A percentile compares a stretch with the other conserved stretches of the same genome.
These are phyloP conservation scores for Lachnellula subtilissima DNA, from an alignment of 2,329 filamentous ascomycete genomes.

Conservation along the genomic window DNA sequence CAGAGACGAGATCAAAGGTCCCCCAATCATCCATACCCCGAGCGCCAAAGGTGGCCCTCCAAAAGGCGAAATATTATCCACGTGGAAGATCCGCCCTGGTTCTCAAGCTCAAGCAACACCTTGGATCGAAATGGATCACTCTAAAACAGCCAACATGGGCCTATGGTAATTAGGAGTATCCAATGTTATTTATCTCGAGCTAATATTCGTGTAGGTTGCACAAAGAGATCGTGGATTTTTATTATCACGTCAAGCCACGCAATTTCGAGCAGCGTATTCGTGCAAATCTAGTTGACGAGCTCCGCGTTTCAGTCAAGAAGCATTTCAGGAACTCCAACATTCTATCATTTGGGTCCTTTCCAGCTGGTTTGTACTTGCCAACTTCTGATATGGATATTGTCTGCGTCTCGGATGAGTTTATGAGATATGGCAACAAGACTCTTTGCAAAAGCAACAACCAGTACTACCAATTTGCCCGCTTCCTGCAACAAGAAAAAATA, in stretches of 20 bases:
- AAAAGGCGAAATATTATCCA: conserved; percentile 33
- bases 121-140: conserved; percentile 57
- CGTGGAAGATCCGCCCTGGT: conserved; percentile 37
- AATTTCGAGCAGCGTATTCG: conserved; percentile 75
- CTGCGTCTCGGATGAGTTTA: conserved; percentile 59
- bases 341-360: conserved; percentile 86
- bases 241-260: conserved; percentile 73
- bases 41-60: conserved; percentile 9
- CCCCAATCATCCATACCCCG: conserved; percentile 23
- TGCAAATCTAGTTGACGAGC: conserved; percentile 62
- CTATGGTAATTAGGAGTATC: conserved; percentile 46
- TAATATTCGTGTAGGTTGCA: conserved; percentile 59
- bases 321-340: conserved; percentile 56
- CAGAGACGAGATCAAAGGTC: conserved; percentile 54
- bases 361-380: conserved; percentile 69
- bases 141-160: conserved; percentile 46
- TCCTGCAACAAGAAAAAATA: conserved; percentile 53
- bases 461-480: conserved; percentile 57
- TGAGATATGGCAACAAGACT: conserved; percentile 45
- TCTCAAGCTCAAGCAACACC: conserved; percentile 45
- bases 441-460: conserved; percentile 31
- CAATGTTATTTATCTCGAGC: conserved; percentile 11
- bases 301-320: conserved; percentile 55
- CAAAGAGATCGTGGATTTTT: conserved; percentile 86
- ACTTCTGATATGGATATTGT: conserved; percentile 94